Evolutionary conservation across 2,329 filamentous ascomycete genomes (phyloP), one percentile per base, ranked within the genome.

Genomic region (Xylariomycetidae sp.): DNA sequence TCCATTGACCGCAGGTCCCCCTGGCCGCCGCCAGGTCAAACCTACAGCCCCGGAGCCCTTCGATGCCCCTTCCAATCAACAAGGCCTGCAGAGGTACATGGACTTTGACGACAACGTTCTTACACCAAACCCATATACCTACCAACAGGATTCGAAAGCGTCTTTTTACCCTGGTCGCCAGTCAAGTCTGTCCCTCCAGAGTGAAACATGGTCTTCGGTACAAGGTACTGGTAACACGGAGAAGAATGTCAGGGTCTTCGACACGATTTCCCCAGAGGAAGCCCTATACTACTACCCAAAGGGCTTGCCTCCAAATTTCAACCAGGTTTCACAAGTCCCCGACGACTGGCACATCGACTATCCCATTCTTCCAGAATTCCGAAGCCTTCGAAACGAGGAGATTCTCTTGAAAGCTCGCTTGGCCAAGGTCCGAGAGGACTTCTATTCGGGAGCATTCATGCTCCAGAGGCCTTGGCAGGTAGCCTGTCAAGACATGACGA

Each of bases 1-100:
- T 15, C 72, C 72, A 8, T 48, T 76, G 42, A 74, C 68, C 14
- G 72, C 72, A 17, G 72, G 72, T 2, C 72, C 72, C 26, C 72
- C 72, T 10, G 72, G 72, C 14, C 67, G 70, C 38, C 66, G 72
- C 26, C 68, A 70, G 36, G 66, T 66, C 43, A 66, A 60, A 14
- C 57, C 67, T n/a, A 59, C 62, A 16, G 61, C 61, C 3, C 57
- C 67, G 20, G 66, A 71, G 17, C 50, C 54, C 8, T 23, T n/a
- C 20, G 20, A n/a, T 2, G 50, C 61, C 37, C 63, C 57, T 35
- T 49, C 56, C 19, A 49, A 59, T 19, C 53, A 56, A 12, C 50
- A 51, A 16, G 40, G 35, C 13, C 16, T 41, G 6, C 52, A 56
- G 25, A 49, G 41, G 41, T 14, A 36, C 27, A 46, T 44, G 11